Conservation (phyloP, 257 asterid genomes). For the Cruciata laevipes region DNA sequence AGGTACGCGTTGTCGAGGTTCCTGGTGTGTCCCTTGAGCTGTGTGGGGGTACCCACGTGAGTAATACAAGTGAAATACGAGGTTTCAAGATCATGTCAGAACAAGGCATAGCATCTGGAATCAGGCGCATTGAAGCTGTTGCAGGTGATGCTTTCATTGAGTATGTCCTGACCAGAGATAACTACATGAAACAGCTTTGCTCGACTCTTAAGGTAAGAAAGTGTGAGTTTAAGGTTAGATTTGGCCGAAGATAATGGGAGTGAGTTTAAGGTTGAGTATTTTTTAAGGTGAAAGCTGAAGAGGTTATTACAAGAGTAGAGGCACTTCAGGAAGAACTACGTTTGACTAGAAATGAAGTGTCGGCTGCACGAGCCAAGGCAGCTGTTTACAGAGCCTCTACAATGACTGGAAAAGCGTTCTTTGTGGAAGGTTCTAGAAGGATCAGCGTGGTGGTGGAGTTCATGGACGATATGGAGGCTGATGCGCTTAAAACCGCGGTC, state of each 20-base stretch:
- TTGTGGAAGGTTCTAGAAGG: constrained; percentile 50
- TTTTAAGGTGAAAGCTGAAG: constrained; percentile 82
- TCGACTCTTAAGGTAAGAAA: constrained; percentile 77
- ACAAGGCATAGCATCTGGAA: constrained; percentile 83
- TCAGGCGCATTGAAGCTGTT: constrained; percentile 90
- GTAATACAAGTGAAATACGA: constrained; percentile 70
- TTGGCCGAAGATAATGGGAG: neutral
- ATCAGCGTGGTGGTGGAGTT: constrained; percentile 66
- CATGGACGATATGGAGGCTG: constrained; percentile 81
- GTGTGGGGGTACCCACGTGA: constrained; percentile 94
- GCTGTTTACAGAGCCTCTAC: constrained; percentile 74
- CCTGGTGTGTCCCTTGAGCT: constrained; percentile 95
- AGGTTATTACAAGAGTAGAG: constrained; percentile 61
- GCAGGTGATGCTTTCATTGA: constrained; percentile 94
- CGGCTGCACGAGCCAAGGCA: constrained; percentile 73
- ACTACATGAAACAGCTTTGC: constrained; percentile 87
- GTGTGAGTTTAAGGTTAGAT: neutral
- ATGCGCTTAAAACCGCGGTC: constrained; percentile 77
- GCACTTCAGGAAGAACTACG: constrained; percentile 74
- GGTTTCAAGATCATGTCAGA: constrained; percentile 84
- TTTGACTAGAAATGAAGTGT: constrained; percentile 57
- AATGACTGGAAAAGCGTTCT: constrained; percentile 39
- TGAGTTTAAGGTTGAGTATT: neutral
- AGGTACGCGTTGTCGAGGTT: constrained; percentile 96
- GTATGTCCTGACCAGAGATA: constrained; percentile 74